Evolutionary conservation across 2,329 filamentous ascomycete genomes (phyloP).

Genomic region (Botrytis squamosa): DNA sequence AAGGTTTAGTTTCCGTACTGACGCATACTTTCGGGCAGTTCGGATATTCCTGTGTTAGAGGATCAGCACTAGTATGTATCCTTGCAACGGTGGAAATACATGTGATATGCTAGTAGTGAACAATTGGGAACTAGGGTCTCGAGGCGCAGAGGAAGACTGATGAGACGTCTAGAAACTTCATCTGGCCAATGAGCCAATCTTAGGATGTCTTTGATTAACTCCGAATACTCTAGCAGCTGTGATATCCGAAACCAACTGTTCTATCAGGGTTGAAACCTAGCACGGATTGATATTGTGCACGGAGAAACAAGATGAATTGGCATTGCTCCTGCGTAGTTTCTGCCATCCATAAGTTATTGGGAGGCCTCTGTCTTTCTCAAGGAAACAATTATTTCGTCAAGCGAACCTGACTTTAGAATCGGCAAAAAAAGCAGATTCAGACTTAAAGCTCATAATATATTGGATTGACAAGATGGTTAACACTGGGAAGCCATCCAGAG

Average conservation of each 20-base stretch:
- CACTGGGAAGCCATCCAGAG: conserved; percentile 22
- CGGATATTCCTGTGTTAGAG: not conserved
- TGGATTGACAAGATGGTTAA: conserved; percentile 15
- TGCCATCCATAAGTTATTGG: not conserved
- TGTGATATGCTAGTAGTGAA: not conserved
- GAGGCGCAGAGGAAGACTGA: not conserved
- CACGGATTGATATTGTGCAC: conserved; percentile 9
- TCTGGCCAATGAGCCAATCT: not conserved
- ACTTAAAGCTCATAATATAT: not conserved
- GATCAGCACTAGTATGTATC: not conserved
- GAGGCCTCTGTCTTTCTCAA: not conserved
- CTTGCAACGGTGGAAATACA: not conserved
- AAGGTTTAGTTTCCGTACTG: not conserved
- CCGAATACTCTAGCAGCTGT: not conserved
- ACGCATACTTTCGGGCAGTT: not conserved
- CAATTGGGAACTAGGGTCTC: not conserved
- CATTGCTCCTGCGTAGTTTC: not conserved
- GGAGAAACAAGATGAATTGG: not conserved
- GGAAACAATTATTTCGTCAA: not conserved
- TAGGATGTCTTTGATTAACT: not conserved
- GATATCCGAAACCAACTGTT: not conserved
- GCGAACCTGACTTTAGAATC: not conserved
- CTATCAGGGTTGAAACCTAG: conserved; percentile 11
- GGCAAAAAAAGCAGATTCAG: not conserved
- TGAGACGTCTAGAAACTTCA: conserved; percentile 2